These are phyloP conservation scores for Cladorrhinum sp. DNA, from an alignment of 2,329 filamentous ascomycete species.

Conservation along the genomic window DNA sequence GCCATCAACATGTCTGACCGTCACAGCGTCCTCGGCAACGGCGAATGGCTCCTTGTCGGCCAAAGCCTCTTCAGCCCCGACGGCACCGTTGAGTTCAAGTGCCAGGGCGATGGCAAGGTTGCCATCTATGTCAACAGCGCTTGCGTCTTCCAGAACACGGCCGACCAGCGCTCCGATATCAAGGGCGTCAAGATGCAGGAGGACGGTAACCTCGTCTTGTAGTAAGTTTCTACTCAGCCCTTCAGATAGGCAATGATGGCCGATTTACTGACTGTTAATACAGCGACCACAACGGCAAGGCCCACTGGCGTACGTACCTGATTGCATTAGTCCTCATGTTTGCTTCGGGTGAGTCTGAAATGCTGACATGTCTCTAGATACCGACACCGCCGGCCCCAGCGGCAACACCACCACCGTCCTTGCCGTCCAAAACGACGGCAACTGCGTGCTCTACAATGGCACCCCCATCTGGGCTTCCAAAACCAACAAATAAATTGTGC, in stretches of 20 bases:
- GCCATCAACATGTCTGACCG: not conserved
- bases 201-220: slow-evolving; percentile 4
- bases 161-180: not conserved
- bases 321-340: too few relatives aligned
- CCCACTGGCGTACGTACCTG: not conserved
- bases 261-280: not conserved
- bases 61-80: slow-evolving; percentile 3
- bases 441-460: slow-evolving; percentile 3
- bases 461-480: slow-evolving; percentile 4
- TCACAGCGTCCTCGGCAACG: not conserved
- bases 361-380: not conserved
- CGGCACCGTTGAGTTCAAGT: not conserved
- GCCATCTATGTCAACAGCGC: not conserved
- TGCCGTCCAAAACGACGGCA: slow-evolving; percentile 3
- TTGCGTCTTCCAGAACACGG: not conserved
- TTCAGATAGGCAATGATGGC: not conserved
- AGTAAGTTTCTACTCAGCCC: not conserved
- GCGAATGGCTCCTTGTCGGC: not conserved
- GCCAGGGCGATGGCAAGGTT: slow-evolving; percentile 2
- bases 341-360: too few relatives aligned
- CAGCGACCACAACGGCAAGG: slow-evolving; percentile 1
- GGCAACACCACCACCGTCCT: not conserved
- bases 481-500: not conserved
- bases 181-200: slow-evolving; percentile 7
- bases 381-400: slow-evolving; percentile 1